Base-by-base conservation (phyloP, 2,329 filamentous ascomycete genomes). In the Diaporthe longicolla region DNA sequence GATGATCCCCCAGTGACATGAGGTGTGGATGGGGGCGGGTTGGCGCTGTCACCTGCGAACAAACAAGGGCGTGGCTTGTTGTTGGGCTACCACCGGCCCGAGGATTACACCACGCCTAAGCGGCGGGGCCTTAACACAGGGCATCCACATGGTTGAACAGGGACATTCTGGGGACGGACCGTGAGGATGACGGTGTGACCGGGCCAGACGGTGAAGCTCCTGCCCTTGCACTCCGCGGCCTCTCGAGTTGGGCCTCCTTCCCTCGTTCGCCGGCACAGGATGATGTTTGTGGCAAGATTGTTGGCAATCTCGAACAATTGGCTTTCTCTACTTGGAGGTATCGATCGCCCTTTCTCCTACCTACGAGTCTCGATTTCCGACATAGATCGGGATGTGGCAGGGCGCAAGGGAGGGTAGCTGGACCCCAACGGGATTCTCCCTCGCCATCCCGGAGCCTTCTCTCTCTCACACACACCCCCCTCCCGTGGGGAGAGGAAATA, bases 351-450 rank as follows among this genome's bases (percentile, higher is more conserved):
- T 35, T 66, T 35, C 13, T 21, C 45, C 8, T 52, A 24, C 26
- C 43, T 37, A 4, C 19, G 11, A 11, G 29, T 32, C 32, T 37
- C 45, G 29, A 15, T 19, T 24, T 8, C 63, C 45, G 63, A 52
- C 45, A 66, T 32, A n/a, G 32, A n/a, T 66, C 45, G 63, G 63
- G 63, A 24, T 19, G 9, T 66, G 63, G 37, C 63, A 66, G 21
- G 61, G 45, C 63, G 63, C 63, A 66, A 66, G 45, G 63, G 63
- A 52, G 29, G 63, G 52, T 26, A 19, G 45, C 35, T 66, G 32
- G 63, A 37, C 45, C 45, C 61, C 63, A 66, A 52, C 45, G 63
- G 63, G 52, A n/a, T 37, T 66, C 63, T 66, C 63, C 63, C 63
- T 66, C 63, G 45, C 45, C 17, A 29, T 52, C 45, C 45, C 50